phyloP scores from a whole-genome alignment of 257 asterid species.

The Gynochthodes officinalis region DNA sequence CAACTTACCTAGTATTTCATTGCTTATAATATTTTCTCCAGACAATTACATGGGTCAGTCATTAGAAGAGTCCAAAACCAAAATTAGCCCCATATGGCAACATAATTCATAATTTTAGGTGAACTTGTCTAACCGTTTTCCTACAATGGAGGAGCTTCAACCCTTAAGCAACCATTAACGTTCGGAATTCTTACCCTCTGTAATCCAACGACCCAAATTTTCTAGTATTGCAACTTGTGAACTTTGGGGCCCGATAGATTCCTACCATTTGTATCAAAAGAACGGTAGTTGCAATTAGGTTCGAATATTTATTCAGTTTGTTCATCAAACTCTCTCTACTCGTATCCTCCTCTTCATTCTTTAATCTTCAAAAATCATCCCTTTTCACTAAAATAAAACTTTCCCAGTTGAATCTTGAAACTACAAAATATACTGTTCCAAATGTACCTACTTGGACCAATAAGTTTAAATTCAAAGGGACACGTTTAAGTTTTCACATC shows the following conservation, averaged over 20 bases:
- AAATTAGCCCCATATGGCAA: no score
- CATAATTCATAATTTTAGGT: background rate
- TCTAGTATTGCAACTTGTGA: slow-evolving; percentile 8
- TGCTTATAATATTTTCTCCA: no score
- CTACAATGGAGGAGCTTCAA: background rate
- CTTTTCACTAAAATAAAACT: background rate
- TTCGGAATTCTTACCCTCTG: background rate
- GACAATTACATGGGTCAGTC: no score
- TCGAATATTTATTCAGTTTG: slow-evolving; percentile 42
- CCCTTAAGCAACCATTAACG: background rate
- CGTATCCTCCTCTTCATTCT: no score
- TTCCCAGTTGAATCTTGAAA: background rate
- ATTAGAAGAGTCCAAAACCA: no score
- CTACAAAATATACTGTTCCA: background rate
- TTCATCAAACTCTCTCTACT: slow-evolving; percentile 63
- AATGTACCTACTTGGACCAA: background rate
- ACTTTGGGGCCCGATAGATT: slow-evolving; percentile 34
- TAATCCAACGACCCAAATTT: background rate
- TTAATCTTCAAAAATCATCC: slow-evolving; percentile 11
- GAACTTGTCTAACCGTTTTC: background rate
- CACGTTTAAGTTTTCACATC: background rate
- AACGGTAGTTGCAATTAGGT: slow-evolving; percentile 57
- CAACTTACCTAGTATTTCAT: no score
- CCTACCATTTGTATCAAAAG: slow-evolving; percentile 36
- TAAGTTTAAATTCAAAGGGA: background rate